Percentiles rank a stretch among this genome's conserved stretches.
These are phyloP conservation scores for Crithidia fasciculata DNA, from an alignment of 208 protist species.

Conservation along the genomic window DNA sequence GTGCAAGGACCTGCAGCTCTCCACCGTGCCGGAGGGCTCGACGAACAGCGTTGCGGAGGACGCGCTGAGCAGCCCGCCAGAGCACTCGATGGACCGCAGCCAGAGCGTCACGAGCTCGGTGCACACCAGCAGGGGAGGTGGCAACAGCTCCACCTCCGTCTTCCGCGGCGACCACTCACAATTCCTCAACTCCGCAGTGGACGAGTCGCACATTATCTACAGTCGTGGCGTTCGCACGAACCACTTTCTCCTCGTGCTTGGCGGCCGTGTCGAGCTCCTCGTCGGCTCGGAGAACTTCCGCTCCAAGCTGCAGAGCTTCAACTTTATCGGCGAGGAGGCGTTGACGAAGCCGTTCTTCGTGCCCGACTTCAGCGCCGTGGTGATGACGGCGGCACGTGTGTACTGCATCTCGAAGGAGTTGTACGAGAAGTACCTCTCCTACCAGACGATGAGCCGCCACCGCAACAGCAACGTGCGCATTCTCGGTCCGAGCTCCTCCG, in stretches of 20 bases:
- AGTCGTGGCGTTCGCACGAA: constrained; percentile 52
- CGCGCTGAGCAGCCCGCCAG: constrained; percentile 4
- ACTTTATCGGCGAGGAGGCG: constrained; percentile 77
- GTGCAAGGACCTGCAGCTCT: constrained; percentile 70
- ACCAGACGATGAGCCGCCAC: constrained; percentile 30
- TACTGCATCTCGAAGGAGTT: constrained; percentile 59
- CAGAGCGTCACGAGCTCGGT: constrained; percentile 13
- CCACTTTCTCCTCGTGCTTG: constrained; percentile 75
- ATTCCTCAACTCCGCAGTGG: constrained; percentile 45
- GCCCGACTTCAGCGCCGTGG: constrained; percentile 81
- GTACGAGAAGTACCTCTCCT: constrained; percentile 71
- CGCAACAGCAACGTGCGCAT: constrained; percentile 32
- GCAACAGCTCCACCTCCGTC: constrained; percentile 6
- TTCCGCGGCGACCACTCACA: constrained; percentile 35
- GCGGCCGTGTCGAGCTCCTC: constrained; percentile 72
- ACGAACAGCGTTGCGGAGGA: constrained; percentile 4
- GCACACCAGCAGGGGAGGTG: neutral
- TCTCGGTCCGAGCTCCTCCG: constrained; percentile 4
- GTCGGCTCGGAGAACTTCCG: constrained; percentile 66
- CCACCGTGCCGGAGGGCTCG: constrained; percentile 14
- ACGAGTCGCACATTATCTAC: constrained; percentile 74
- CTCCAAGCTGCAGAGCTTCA: constrained; percentile 62
- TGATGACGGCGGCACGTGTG: constrained; percentile 65
- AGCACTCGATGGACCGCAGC: constrained; percentile 2
- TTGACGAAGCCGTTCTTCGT: constrained; percentile 66